Evolutionary conservation across 768 basidiomycete genomes (phyloP).

Genomic region (Tulasnella sp.): DNA sequence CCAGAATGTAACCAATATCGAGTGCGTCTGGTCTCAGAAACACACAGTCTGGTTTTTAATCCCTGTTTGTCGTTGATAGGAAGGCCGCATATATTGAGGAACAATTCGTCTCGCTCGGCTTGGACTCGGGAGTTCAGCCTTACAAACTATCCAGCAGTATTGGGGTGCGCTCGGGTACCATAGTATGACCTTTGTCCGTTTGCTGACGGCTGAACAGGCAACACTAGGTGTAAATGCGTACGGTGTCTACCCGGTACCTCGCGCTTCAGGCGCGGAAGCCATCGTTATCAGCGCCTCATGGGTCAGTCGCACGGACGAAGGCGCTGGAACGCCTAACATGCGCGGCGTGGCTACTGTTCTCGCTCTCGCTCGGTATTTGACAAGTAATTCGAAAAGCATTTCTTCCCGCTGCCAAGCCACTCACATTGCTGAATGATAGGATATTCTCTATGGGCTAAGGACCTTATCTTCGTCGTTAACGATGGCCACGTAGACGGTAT

Average conservation of each 20-base stretch:
- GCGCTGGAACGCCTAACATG: conserved; percentile 54
- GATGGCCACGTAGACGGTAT: conserved; percentile 87
- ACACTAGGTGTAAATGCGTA: conserved; percentile 71
- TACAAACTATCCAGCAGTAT: conserved; percentile 34
- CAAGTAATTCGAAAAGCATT: conserved; percentile 45
- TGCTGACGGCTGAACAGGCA: conserved; percentile 34
- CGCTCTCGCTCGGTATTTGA: conserved; percentile 73
- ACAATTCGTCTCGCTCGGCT: conserved; percentile 68
- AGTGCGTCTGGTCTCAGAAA: conserved; percentile 47
- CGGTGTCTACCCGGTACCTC: conserved; percentile 70
- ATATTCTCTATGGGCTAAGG: conserved; percentile 91
- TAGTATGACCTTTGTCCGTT: background rate
- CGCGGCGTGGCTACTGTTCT: conserved; percentile 82
- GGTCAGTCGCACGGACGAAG: conserved; percentile 58
- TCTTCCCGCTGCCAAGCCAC: background rate
- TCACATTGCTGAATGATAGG: conserved; percentile 36
- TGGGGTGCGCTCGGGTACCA: background rate
- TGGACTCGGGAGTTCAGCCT: conserved; percentile 58
- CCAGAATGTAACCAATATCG: conserved; percentile 54
- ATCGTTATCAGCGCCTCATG: conserved; percentile 90
- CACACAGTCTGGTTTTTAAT: background rate
- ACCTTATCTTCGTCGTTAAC: conserved; percentile 80
- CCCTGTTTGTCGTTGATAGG: conserved; percentile 35
- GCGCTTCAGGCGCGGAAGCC: conserved; percentile 88
- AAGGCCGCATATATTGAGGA: conserved; percentile 52